Evolutionary conservation across 1,284 basidiomycete genomes (phyloP), one percentile per base, ranked within the genome.

Genomic region (Cryptococcus maquisensis): DNA sequence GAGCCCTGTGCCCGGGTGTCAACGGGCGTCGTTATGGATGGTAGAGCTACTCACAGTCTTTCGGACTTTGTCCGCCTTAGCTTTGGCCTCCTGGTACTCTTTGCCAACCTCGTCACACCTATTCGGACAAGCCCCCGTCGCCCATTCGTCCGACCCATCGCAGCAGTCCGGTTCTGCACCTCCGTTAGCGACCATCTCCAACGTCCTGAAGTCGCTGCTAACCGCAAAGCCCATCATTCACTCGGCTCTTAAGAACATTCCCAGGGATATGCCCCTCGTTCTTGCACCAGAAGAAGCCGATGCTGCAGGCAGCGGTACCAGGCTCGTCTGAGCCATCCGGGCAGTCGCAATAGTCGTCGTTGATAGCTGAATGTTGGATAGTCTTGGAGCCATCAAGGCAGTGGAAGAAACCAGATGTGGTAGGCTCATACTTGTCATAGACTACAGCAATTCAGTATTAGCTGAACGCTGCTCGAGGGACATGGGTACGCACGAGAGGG

Each of bases 221-320:
- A 91, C 90, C 94, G 72, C 95, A 98, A 37, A 98, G 81, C 2
- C 95, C 95, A 70, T 99, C 95, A 56, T 86, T 86, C n/a, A 99
- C 93, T 57, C 90, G 81, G 23, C 89, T 87, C 53, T 86, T 85
- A 13, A 85, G 82, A 54, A 99, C 87, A 47, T 72, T 81, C 3
- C 84, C 79, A 1, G 93, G 90, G 64, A 94, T 82, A 74, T 98
- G 92, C 0, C 94, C 95, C 49, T 82, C 79, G 72, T 98, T 98
- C 68, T 75, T 77, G 73, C 95, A 99, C 76, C 90, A 90, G 80
- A 97, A 98, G 0, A 55, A 45, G 3, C 62, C 49, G 21, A 63
- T 64, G 10, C 84, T 81, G 72, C 93, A 96, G 35, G 93, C 93
- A 52, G 88, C 84, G 18, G 93, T 95, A 47, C 92, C 91, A 71